A percentile compares a stretch with the other conserved stretches of the same genome.
Conservation (phyloP, 305 asterid species). For the Vinca major region DNA sequence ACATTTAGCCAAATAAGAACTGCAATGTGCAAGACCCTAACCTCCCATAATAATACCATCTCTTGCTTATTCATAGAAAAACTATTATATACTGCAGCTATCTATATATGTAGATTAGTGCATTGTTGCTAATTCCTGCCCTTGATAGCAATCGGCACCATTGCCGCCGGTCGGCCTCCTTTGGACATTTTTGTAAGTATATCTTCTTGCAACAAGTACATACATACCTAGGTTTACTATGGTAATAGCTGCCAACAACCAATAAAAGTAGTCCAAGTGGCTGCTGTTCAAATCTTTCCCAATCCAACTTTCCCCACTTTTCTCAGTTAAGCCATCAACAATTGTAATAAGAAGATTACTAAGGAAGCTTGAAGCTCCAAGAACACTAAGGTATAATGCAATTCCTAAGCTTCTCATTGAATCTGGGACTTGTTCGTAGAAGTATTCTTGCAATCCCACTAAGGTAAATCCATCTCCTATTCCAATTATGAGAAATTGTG, state of each 20-base stretch:
- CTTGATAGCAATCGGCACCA: conserved; percentile 43
- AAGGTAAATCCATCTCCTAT: conserved; percentile 63
- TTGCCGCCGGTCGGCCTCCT: conserved; percentile 31
- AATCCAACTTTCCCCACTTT: conserved; percentile 61
- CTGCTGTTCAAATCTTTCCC: conserved; percentile 71
- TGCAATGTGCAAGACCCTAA: no score
- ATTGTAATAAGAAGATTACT: conserved; percentile 61
- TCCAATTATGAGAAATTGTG: conserved; percentile 67
- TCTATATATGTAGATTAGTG: conserved; percentile 7
- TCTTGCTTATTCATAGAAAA: neutral
- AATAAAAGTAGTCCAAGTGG: conserved; percentile 62
- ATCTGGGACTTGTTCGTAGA: conserved; percentile 85
- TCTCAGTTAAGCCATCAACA: conserved; percentile 50
- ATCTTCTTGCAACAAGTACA: conserved; percentile 41
- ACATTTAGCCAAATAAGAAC: neutral
- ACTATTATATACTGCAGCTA: neutral
- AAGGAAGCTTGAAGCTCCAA: conserved; percentile 64
- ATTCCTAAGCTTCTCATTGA: conserved; percentile 86
- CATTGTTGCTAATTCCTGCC: conserved; percentile 21
- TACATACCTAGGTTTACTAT: conserved; percentile 39
- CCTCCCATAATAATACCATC: neutral
- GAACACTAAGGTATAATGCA: conserved; percentile 65
- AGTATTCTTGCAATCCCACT: conserved; percentile 80
- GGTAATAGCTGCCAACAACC: conserved; percentile 53
- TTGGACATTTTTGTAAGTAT: conserved; percentile 64